A percentile compares a stretch with the other conserved stretches of the same genome.
phyloP scores from a whole-genome alignment of 352 stramenopile genomes.

The Globisporangium lucens region DNA sequence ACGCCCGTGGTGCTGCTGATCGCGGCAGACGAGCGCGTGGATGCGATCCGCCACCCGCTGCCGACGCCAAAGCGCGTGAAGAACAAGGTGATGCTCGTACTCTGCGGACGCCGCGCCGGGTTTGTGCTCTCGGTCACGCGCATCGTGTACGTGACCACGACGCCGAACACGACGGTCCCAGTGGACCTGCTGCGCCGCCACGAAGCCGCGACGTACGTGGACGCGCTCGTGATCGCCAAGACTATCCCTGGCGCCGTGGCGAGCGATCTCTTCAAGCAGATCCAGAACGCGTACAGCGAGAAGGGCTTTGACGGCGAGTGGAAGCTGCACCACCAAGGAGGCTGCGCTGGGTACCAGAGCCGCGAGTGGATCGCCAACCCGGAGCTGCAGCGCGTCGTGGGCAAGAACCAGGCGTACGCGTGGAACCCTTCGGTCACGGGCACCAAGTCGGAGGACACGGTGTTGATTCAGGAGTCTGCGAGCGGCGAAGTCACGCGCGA shows the following conservation, averaged over 20 bases:
- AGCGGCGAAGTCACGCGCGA: constrained; percentile 36
- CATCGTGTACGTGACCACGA: constrained; percentile 62
- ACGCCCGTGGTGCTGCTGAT: constrained; percentile 58
- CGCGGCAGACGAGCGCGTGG: constrained; percentile 60
- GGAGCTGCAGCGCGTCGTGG: constrained; percentile 26
- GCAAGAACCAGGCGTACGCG: constrained; percentile 51
- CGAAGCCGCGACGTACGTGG: constrained; percentile 67
- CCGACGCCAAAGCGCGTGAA: constrained; percentile 66
- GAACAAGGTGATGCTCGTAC: constrained; percentile 75
- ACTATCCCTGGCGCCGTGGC: constrained; percentile 32
- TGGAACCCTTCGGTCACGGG: constrained; percentile 75
- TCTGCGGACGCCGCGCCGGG: constrained; percentile 61
- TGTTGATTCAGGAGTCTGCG: constrained; percentile 34
- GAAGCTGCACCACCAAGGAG: constrained; percentile 67
- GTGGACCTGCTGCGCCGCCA: constrained; percentile 51
- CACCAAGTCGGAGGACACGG: constrained; percentile 73
- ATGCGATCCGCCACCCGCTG: constrained; percentile 64
- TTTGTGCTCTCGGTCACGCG: constrained; percentile 62
- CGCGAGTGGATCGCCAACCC: constrained; percentile 73
- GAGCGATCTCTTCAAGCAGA: constrained; percentile 46
- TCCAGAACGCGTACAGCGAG: constrained; percentile 52
- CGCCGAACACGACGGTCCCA: constrained; percentile 21
- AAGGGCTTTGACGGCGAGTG: constrained; percentile 61
- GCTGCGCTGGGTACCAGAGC: constrained; percentile 61
- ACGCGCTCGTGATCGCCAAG: constrained; percentile 47